Evolutionary conservation across 805 yeast species (phyloP).

Genomic region (Candida namnaoensis): DNA sequence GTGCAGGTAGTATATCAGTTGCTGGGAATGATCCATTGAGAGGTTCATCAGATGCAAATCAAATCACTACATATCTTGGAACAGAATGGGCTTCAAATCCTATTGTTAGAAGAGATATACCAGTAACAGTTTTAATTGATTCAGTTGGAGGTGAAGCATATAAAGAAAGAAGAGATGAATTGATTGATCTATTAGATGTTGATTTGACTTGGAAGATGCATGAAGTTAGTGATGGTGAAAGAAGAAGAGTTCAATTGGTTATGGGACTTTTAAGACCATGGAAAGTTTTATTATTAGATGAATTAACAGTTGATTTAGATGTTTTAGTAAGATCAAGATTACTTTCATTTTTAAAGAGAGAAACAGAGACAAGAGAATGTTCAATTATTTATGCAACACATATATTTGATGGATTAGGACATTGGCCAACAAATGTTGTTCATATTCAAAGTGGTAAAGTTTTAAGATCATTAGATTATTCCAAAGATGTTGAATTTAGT

Average conservation of each 20-base stretch:
- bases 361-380: conserved; percentile 60
- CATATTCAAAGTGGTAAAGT: conserved; percentile 70
- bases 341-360: conserved; percentile 61
- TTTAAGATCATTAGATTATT: conserved; percentile 23
- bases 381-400: conserved; percentile 92
- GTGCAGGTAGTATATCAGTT: conserved; percentile 59
- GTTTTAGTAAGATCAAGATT: conserved; percentile 80
- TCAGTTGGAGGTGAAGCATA: conserved; percentile 75
- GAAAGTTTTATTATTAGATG: conserved; percentile 82
- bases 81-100: conserved; percentile 97
- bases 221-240: conserved; percentile 86
- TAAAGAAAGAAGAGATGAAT: conserved; percentile 66
- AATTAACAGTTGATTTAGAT: conserved; percentile 94
- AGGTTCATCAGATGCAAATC: conserved; percentile 34
- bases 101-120: conserved; percentile 83
- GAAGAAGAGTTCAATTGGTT: conserved; percentile 86
- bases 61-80: conserved; percentile 72
- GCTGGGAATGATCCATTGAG: conserved; percentile 87
- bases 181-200: conserved; percentile 74
- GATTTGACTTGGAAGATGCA: conserved; percentile 91
- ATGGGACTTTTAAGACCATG: conserved; percentile 94
- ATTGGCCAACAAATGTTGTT: conserved; percentile 80
- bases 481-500: conserved; percentile 22
- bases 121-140: conserved; percentile 68
- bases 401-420: conserved; percentile 88